Percentiles rank a stretch among this genome's conserved stretches.
These are phyloP conservation scores for Nannizziopsis barbatae DNA, from an alignment of 2,329 filamentous ascomycete genomes.

Conservation along the genomic window DNA sequence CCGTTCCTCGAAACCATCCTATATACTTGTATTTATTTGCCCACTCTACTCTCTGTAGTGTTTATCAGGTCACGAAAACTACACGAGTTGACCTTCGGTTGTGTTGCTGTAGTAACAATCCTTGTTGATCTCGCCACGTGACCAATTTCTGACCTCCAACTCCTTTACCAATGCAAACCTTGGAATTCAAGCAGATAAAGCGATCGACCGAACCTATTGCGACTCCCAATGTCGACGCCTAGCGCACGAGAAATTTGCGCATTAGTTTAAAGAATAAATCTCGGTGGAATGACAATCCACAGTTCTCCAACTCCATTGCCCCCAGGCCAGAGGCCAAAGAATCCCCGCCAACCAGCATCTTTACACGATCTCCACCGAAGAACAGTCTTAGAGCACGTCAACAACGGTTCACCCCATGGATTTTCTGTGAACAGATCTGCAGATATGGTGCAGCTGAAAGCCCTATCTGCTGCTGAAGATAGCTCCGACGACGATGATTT, in stretches of 20 bases:
- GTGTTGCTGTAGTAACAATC: conserved; percentile 15
- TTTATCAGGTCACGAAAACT: too few species aligned
- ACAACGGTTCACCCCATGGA: conserved; percentile 25
- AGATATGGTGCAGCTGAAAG: conserved; percentile 16
- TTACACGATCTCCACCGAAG: conserved; percentile 30
- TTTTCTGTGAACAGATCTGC: conserved; percentile 4
- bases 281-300: conserved; percentile 20
- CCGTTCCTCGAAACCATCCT: too few species aligned
- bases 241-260: conserved; percentile 11
- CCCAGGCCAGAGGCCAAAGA: conserved; percentile 26
- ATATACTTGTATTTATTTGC: too few species aligned
- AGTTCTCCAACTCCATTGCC: conserved; percentile 31
- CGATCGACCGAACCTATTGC: too few species aligned
- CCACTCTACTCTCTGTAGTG: too few species aligned
- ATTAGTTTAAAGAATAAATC: conserved; percentile 11
- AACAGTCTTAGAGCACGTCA: conserved; percentile 26
- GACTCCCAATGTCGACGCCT: background rate
- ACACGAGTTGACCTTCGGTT: background rate
- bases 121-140: conserved; percentile 15
- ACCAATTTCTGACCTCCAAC: background rate
- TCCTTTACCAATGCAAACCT: background rate
- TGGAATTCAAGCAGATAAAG: background rate
- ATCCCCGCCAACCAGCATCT: conserved; percentile 25
- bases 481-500: conserved; percentile 96
- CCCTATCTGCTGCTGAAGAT: conserved; percentile 37